A percentile compares a stretch with the other conserved stretches of the same genome.
Evolutionary conservation across 805 yeast species (phyloP).

Genomic region (Ogataea parapolymorpha): DNA sequence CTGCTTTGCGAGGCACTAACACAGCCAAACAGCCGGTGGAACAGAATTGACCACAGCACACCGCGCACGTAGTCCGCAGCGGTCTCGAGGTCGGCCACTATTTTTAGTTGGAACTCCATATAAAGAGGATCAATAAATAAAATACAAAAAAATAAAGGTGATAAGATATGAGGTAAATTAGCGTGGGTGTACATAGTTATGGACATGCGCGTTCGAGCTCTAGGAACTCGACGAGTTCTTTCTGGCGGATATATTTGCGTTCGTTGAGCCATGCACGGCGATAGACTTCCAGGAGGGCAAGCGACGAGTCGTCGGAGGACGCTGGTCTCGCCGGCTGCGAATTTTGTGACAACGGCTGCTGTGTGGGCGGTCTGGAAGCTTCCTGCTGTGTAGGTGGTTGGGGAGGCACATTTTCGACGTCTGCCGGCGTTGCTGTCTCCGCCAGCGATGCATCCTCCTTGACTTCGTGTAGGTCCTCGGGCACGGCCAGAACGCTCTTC

Average conservation of each 20-base stretch:
- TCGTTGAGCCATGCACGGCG: conserved; percentile 21
- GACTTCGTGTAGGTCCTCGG: background rate
- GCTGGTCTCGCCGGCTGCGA: background rate
- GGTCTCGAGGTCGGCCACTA: conserved; percentile 51
- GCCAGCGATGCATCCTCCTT: too few relatives aligned
- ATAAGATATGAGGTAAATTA: background rate
- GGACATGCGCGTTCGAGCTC: conserved; percentile 21
- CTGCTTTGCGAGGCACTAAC: conserved; percentile 52
- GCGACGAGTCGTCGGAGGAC: background rate
- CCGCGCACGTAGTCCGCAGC: conserved; percentile 57
- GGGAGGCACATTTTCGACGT: too few relatives aligned
- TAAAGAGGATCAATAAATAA: conserved; percentile 7
- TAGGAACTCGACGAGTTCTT: conserved; percentile 18
- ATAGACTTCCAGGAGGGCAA: background rate
- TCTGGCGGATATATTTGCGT: conserved; percentile 10
- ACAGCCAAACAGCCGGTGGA: conserved; percentile 66
- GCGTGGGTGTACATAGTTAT: background rate
- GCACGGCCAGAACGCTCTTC: background rate
- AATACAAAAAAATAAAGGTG: background rate
- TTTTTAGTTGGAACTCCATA: conserved; percentile 35
- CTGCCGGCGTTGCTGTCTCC: too few relatives aligned
- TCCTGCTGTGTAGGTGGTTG: too few relatives aligned
- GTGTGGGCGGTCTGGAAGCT: background rate
- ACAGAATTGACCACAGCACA: conserved; percentile 62
- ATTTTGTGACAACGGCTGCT: background rate